phyloP scores from a whole-genome alignment of 1,139 yeast species.

The Ogataea hybrid region DNA sequence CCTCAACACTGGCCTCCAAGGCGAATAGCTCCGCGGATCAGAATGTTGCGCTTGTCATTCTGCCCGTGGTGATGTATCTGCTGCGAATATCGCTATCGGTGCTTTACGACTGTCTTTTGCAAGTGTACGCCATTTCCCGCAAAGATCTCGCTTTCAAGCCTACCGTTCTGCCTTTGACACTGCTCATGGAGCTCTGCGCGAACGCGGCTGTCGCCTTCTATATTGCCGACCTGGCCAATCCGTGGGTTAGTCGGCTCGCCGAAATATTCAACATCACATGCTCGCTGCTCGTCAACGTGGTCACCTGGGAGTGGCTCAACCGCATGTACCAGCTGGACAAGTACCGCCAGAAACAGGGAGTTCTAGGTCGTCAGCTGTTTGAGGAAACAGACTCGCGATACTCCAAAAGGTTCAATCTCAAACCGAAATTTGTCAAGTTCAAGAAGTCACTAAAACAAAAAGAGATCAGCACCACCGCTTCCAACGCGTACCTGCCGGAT shows the following conservation, averaged over 20 bases:
- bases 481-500: constrained; percentile 1
- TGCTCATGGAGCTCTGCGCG: constrained; percentile 57
- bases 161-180: constrained; percentile 50
- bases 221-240: constrained; percentile 71
- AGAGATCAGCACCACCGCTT: neutral
- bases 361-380: constrained; percentile 74
- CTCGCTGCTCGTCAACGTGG: constrained; percentile 69
- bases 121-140: constrained; percentile 57
- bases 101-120: constrained; percentile 66
- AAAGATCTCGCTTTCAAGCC: constrained; percentile 51
- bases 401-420: constrained; percentile 13
- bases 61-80: constrained; percentile 78
- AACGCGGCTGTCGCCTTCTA: constrained; percentile 72
- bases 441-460: constrained; percentile 4
- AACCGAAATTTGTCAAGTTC: constrained; percentile 10
- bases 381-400: constrained; percentile 43
- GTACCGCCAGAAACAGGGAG: constrained; percentile 71
- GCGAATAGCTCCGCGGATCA: constrained; percentile 6
- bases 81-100: constrained; percentile 74
- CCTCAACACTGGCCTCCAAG: constrained; percentile 47
- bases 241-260: constrained; percentile 69
- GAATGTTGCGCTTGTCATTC: constrained; percentile 46
- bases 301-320: constrained; percentile 90
- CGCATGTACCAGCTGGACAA: constrained; percentile 59
- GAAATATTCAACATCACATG: constrained; percentile 71